Base-by-base conservation (phyloP, 441 rosid genomes). In the Omphalea diandra region DNA sequence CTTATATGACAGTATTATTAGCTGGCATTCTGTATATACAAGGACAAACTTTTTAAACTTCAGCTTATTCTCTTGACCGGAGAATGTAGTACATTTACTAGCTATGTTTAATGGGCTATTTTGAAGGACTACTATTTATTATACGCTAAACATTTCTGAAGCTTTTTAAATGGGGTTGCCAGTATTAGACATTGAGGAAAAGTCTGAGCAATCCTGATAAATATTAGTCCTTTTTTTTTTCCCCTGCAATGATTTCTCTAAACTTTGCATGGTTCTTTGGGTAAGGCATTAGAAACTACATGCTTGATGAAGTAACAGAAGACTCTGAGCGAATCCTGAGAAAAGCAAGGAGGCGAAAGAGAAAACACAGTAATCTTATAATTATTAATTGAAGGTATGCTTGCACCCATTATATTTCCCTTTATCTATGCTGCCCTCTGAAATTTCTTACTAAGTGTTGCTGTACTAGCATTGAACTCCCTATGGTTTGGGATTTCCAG, bases 311-410 rank as follows among this genome's bases (percentile, higher is more conserved):
- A 71, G 85, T 83, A 56, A 77, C 80, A 79, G 85, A 81, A 73
- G 97, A 86, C 72, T 85, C 91, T 2, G 81, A 85, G n/a, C 69
- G 79, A 69, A 86, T 95, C 58, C 79, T 95, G 80, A 85, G 79
- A 75, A 82, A 70, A 71, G 98, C 97, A 61, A 87, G 98, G 84
- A 86, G 91, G 82, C 77, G 82, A 63, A 93, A 79, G 85, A 81
- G 97, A 76, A 89, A 84, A 76, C 72, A 75, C 54, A 69, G 69
- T 49, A 83, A 82, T 73, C 71, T 82, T 55, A 90, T 95, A 67
- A 80, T 90, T 74, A 90, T 93, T 66, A 82, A 82, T 69, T 89
- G 81, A 90, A 83, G 88, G 88, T 81, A 81, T 8, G 38, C 36
- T 38, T 43, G 31, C 15, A 4, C 52, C 44, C 20, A n/a, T 56